Percentiles rank a stretch among this genome's conserved stretches.
Conservation (phyloP, 139 green algal species). For the Trebouxia sp. region DNA sequence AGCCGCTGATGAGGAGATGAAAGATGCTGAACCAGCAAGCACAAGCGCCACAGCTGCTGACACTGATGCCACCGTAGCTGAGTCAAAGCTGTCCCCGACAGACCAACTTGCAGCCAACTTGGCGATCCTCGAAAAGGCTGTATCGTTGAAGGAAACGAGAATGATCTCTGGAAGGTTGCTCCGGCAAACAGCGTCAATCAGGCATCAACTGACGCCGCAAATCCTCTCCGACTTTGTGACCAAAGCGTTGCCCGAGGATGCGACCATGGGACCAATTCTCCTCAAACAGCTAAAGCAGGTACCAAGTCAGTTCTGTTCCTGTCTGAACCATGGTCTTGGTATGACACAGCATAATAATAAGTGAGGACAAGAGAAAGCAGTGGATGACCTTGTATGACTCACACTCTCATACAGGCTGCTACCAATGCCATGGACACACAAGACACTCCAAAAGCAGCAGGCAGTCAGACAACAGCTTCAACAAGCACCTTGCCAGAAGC, state of each 20-base stretch:
- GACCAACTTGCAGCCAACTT: constrained; percentile 40
- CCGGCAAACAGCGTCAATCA: constrained; percentile 68
- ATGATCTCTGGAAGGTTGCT: constrained; percentile 72
- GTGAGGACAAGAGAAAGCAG: too few species aligned
- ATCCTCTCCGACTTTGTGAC: constrained; percentile 63
- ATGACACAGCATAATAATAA: too few species aligned
- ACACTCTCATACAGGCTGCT: constrained; percentile 17
- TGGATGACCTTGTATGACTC: too few species aligned
- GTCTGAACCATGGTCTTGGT: too few species aligned
- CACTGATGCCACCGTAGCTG: not conserved
- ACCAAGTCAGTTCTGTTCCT: not conserved
- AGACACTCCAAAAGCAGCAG: not conserved
- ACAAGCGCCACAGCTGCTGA: not conserved
- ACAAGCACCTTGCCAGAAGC: constrained; percentile 76
- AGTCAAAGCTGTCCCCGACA: not conserved
- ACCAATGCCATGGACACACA: constrained; percentile 48
- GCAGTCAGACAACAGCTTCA: not conserved
- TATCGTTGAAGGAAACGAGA: constrained; percentile 83
- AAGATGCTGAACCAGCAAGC: not conserved
- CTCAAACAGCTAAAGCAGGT: constrained; percentile 55
- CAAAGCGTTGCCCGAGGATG: constrained; percentile 43
- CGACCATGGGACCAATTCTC: constrained; percentile 39
- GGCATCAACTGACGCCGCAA: constrained; percentile 55
- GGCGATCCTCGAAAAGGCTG: constrained; percentile 71
- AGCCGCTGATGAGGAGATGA: constrained; percentile 15